Evolutionary conservation across 441 rosid genomes (phyloP).

Genomic region (Gossypium laxum): DNA sequence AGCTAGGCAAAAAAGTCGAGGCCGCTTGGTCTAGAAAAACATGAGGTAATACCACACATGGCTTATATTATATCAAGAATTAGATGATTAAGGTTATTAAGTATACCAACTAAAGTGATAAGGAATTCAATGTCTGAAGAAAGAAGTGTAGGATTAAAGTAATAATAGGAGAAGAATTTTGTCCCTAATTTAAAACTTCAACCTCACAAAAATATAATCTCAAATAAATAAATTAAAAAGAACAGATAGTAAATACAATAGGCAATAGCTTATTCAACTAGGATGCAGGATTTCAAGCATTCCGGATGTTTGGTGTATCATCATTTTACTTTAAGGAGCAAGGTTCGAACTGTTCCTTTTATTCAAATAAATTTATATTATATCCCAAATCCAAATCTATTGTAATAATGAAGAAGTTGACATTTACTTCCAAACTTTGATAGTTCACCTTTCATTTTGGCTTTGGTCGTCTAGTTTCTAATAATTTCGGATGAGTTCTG

Average conservation of each 20-base stretch:
- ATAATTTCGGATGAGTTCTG: conserved; percentile 20
- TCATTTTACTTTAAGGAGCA: background rate
- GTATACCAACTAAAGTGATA: no score
- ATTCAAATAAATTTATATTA: background rate
- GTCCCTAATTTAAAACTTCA: no score
- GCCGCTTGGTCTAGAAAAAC: background rate
- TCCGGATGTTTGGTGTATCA: background rate
- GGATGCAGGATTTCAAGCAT: background rate
- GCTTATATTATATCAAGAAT: background rate
- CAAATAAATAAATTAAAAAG: no score
- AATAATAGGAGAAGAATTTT: no score
- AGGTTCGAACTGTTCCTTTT: background rate
- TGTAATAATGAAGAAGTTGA: conserved; percentile 4
- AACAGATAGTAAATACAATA: no score
- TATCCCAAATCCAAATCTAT: background rate
- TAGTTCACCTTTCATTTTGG: conserved; percentile 16
- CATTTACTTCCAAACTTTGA: conserved; percentile 12
- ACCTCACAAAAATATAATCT: no score
- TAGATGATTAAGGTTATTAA: no score
- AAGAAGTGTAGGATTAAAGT: no score
- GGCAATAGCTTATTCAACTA: background rate
- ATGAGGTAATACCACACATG: background rate
- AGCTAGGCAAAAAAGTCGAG: background rate
- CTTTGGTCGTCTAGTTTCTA: conserved; percentile 11
- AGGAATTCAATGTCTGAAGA: no score